Conservation (phyloP, 1,284 basidiomycete genomes). For the Ganoderma sinense region DNA sequence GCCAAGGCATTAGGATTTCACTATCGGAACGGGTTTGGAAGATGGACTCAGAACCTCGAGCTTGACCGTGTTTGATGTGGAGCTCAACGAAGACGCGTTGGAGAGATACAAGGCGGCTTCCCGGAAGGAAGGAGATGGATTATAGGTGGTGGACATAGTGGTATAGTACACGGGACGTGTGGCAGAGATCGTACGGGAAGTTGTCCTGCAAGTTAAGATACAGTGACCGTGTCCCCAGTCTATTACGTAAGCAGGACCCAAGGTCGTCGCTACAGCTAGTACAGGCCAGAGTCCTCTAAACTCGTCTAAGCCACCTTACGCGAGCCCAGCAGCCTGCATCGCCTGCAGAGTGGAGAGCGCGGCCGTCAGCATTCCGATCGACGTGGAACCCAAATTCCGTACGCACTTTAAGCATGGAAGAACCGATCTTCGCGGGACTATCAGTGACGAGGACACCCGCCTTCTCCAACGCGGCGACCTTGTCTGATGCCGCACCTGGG, state of each 20-base stretch:
- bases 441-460: conserved; percentile 96
- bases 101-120: conserved; percentile 74
- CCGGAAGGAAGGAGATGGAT: conserved; percentile 60
- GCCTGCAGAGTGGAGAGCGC: conserved; percentile 58
- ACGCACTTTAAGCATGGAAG: conserved; percentile 84
- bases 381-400: neutral
- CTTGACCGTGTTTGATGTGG: conserved; percentile 66
- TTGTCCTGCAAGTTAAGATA: conserved; percentile 18
- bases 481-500: conserved; percentile 90
- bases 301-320: conserved; percentile 47
- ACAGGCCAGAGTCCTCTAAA: conserved; percentile 6
- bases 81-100: conserved; percentile 56
- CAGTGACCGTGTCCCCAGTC: conserved; percentile 31
- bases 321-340: conserved; percentile 87
- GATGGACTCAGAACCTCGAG: conserved; percentile 68
- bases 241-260: conserved; percentile 41
- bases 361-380: neutral
- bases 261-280: conserved; percentile 2
- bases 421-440: conserved; percentile 95
- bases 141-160: conserved; percentile 38
- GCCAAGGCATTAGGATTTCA: neutral
- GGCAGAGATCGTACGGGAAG: conserved; percentile 17
- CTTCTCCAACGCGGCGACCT: conserved; percentile 92
- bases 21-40: conserved; percentile 28
- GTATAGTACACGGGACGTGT: conserved; percentile 27